Evolutionary conservation across 1,284 basidiomycete genomes (phyloP), one percentile per base, ranked within the genome.

Genomic region (Cystobasidium slooffiae): DNA sequence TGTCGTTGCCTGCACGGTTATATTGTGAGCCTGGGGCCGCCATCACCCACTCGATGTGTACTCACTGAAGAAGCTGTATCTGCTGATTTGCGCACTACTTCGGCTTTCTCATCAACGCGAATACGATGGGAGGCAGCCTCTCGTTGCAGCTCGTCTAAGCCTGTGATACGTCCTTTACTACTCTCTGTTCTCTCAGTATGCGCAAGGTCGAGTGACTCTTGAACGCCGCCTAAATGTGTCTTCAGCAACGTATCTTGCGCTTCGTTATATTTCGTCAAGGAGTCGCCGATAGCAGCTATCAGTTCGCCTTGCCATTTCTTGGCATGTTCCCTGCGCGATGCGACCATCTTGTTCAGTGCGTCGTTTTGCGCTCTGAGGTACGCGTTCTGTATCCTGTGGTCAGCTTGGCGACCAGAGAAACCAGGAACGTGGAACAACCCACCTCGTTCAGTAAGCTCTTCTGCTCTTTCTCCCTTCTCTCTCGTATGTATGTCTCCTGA

Each of bases 361-460:
- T 64, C 70, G 43, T 73, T 73, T 41, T 73, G 70, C 43, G 51
- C 55, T 22, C 63, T 47, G 31, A 78, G 44, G 10, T 58, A 68
- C 1, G 59, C 67, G 58, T 77, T 79, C 78, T 79, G 49, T 9
- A 20, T 4, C 31, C 22, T 10, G 44, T 14, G 0, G 59, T 41
- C 47, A 31, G 31, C 53, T 43, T 12, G 7, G 51, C 6, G 6
- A 10, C 12, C 6, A 24, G 0, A 24, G 49, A 41, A 10, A 14
- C 3, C 18, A 14, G 7, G 39, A 9, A 44, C 8, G 1, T 7
- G 10, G 43, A 9, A 18, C 9, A n/a, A 65, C 77, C n/a, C n/a
- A 77, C 78, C 73, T 79, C 78, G 8, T 69, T 64, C 14, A 44
- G 39, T 1, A 77, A 49, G 0, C 66, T 47, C 16, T 47, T 59